These are phyloP conservation scores for Limnanthes douglasii DNA, from an alignment of 345 rosid species.

Conservation along the genomic window DNA sequence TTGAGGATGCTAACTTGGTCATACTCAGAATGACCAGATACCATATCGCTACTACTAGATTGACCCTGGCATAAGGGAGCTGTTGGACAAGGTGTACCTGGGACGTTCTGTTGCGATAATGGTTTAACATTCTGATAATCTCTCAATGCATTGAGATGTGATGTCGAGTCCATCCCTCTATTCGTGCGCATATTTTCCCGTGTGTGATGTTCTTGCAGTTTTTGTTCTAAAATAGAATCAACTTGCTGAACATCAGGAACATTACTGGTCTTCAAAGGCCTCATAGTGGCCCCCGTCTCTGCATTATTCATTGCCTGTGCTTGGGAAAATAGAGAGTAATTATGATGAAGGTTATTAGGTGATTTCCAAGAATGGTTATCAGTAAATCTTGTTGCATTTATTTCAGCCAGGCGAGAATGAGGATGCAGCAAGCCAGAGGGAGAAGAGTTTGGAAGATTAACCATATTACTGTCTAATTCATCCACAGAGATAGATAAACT, in stretches of 20 bases:
- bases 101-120: conserved; percentile 11
- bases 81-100: conserved; percentile 9
- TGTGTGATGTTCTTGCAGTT: conserved; percentile 11
- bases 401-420: conserved; percentile 11
- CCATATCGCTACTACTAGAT: conserved; percentile 9
- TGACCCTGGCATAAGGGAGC: conserved; percentile 10
- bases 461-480: conserved; percentile 9
- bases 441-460: conserved; percentile 6
- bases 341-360: conserved; percentile 6
- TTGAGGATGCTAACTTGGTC: conserved; percentile 13
- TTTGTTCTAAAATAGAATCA: conserved; percentile 6
- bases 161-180: conserved; percentile 12
- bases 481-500: conserved; percentile 7
- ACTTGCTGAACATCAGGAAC: conserved; percentile 7
- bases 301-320: conserved; percentile 13
- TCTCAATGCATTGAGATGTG: conserved; percentile 12
- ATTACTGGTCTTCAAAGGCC: not conserved
- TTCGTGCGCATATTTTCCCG: conserved; percentile 13
- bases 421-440: conserved; percentile 4
- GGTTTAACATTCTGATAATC: conserved; percentile 11
- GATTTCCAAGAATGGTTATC: conserved; percentile 7
- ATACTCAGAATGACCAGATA: conserved; percentile 8
- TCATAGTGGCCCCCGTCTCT: conserved; percentile 12
- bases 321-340: conserved; percentile 17
- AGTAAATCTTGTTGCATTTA: conserved; percentile 8